phyloP scores from a whole-genome alignment of 108 stramenopile genomes.

The Skeletonema grethae region DNA sequence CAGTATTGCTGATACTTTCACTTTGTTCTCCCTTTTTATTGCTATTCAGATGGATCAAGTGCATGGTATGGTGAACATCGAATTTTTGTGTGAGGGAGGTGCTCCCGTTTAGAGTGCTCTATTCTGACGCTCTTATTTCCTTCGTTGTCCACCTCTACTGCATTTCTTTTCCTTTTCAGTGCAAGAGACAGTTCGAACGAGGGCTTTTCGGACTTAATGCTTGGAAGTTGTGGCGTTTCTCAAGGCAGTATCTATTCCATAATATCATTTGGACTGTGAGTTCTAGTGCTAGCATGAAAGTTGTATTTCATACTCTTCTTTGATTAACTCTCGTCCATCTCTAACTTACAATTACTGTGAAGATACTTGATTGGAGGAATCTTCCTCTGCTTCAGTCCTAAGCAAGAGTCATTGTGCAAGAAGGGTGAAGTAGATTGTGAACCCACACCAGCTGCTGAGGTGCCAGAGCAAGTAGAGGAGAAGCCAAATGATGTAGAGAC shows the following conservation, averaged over 20 bases:
- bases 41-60: background rate
- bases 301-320: background rate
- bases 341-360: background rate
- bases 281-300: background rate
- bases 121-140: background rate
- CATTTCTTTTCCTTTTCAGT: background rate
- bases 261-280: background rate
- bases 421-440: background rate
- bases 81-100: background rate
- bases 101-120: background rate
- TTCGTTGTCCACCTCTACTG: background rate
- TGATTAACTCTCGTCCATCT: background rate
- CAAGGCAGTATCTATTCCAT: background rate
- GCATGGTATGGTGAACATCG: background rate
- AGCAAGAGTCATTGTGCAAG: background rate
- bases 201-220: background rate
- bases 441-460: background rate
- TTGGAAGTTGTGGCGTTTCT: background rate
- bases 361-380: slow-evolving; percentile 1
- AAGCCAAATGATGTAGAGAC: slow-evolving; percentile 2
- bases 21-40: background rate
- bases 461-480: background rate
- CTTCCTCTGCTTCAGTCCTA: slow-evolving; percentile 1
- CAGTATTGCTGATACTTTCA: background rate
- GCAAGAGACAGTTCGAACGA: background rate